These are phyloP conservation scores for Podaxis rugospora DNA, from an alignment of 768 basidiomycete genomes.

Conservation along the genomic window DNA sequence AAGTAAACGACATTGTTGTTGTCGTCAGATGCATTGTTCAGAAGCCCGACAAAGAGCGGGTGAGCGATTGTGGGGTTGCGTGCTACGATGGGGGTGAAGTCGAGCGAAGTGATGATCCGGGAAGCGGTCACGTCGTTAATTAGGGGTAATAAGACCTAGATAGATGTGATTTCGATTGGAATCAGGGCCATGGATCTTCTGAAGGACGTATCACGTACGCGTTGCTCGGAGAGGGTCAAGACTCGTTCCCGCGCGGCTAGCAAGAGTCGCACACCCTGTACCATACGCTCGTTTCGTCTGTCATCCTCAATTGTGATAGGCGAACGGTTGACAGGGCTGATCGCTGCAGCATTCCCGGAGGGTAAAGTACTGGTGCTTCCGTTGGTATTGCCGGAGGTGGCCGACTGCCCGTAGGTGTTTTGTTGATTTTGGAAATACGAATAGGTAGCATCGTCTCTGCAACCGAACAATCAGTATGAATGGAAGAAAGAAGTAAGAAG, in stretches of 20 bases:
- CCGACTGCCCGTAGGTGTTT: conserved; percentile 34
- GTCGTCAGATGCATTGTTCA: conserved; percentile 37
- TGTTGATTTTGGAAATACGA: conserved; percentile 31
- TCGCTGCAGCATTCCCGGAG: conserved; percentile 14
- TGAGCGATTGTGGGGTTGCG: conserved; percentile 69
- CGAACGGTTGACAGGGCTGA: conserved; percentile 18
- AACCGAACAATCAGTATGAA: background rate
- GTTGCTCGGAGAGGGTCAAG: conserved; percentile 71
- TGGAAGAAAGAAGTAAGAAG: background rate
- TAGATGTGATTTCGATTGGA: background rate
- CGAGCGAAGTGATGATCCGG: conserved; percentile 60
- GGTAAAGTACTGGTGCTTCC: conserved; percentile 14
- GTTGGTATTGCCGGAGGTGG: conserved; percentile 35
- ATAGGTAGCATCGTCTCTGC: conserved; percentile 43
- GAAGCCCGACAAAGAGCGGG: conserved; percentile 56
- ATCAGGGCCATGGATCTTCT: background rate
- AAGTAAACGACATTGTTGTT: conserved; percentile 42
- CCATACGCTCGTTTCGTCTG: conserved; percentile 49
- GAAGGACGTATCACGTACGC: conserved; percentile 37
- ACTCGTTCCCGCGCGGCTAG: conserved; percentile 68
- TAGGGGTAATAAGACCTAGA: conserved; percentile 49
- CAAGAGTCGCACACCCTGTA: conserved; percentile 64
- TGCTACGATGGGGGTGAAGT: conserved; percentile 61
- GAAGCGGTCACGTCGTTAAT: conserved; percentile 41
- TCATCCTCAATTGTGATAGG: conserved; percentile 48